Base-by-base conservation (phyloP, 345 rosid genomes). In the Ceriops decandra region DNA sequence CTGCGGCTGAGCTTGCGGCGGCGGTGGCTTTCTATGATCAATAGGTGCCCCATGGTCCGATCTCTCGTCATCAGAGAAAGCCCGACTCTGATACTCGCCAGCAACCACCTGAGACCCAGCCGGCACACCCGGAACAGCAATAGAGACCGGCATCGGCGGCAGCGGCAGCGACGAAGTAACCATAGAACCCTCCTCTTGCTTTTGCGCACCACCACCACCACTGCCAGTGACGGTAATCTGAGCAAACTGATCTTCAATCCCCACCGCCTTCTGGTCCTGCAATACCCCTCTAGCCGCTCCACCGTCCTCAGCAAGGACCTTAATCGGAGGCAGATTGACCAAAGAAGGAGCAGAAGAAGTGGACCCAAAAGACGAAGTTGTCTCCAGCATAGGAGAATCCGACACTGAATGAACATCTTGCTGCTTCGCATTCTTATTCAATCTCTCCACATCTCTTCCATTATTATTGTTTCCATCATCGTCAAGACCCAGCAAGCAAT, bases 321-420 rank as follows among this genome's bases (percentile, higher is more conserved):
- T 85, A 68, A 91, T 87, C 42, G 97, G 90, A 6, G 96, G 96
- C 67, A 89, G 80, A 79, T 95, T 88, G 56, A 88, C 91, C 17
- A 90, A 77, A 0, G 84, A 95, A 49, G 97, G 96, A 1, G 93
- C 85, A 5, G 97, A 91, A 27, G 99, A 95, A 70, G 93, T 83
- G 3, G 99, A 95, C 70, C 97, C 99, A 58, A 95, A 95, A 13
- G 97, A 91, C 11, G 97, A 91, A 6, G 87, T 76, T 0, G 88
- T 89, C 58, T 95, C 99, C 78, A 91, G 62, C 97, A 95, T 87
- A 22, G 96, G 95, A 54, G 97, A 95, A 76, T 95, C 99, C 19
- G 96, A 95, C 64, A 91, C 83, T 7, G 90, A 89, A 60, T 91
- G 90, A 59, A 93, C 83, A 76, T 93, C 82, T 70, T 81, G 84